Base-by-base conservation (phyloP, 2,329 filamentous ascomycete species). In the Fusarium haematococcum region DNA sequence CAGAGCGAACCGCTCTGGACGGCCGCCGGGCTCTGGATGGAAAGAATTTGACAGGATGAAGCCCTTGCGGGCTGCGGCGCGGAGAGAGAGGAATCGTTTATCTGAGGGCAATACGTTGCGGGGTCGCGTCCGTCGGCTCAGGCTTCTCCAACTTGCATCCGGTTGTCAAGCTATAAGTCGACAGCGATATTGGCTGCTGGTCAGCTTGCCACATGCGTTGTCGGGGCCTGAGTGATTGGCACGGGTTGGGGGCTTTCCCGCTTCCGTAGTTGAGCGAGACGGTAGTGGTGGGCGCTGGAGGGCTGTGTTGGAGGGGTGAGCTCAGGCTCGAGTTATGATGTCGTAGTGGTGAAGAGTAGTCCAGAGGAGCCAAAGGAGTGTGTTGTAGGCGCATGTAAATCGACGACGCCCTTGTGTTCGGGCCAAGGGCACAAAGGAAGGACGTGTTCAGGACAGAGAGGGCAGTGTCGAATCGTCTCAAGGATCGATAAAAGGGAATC, bases 1-100 rank as follows among this genome's bases (percentile, higher is more conserved):
- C 91, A 93, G 91, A 93, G 91, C 91, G 88, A 89, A 85, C 86
- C 91, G 91, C 91, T 90, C 91, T 91, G 90, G 90, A 91, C 91
- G 91, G 89, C 88, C 88, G 88, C 90, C 87, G 89, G 87, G 84
- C 83, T 88, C 86, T 89, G 89, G 81, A 90, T 86, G 81, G 88
- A 88, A 84, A 89, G 85, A 87, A 89, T 89, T 86, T 86, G 86
- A 82, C 84, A 81, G 80, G 82, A 81, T 79, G 83, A 84, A 84
- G 87, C 88, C 88, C 87, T 87, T 83, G 81, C 83, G 86, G 88
- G 87, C 87, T 87, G 83, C 82, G 81, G 82, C 81, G 82, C 81
- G 67, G 74, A 78, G 76, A 76, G 78, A 67, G 77, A 75, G 59
- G 70, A 50, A 63, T 72, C 75, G 57, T 70, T 68, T 75, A 76